A percentile compares a stretch with the other conserved stretches of the same genome.
These are phyloP conservation scores for Ceratocystis diversiconidia DNA, from an alignment of 2,329 filamentous ascomycete species.

Conservation along the genomic window DNA sequence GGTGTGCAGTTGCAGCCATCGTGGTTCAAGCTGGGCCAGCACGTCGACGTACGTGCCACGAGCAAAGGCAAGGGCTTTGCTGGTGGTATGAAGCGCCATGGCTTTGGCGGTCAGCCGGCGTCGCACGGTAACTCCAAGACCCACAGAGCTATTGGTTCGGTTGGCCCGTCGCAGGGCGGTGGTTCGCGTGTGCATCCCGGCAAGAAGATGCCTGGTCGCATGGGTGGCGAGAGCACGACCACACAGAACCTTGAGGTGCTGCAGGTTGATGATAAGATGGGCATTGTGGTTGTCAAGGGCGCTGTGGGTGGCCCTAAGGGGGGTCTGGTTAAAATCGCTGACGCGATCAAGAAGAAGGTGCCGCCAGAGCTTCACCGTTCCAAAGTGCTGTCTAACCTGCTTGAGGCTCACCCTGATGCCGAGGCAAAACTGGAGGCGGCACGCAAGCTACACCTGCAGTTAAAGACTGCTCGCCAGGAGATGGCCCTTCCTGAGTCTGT, in stretches of 20 bases:
- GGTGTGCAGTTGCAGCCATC: constrained; percentile 67
- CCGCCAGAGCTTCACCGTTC: constrained; percentile 32
- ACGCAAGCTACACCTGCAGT: constrained; percentile 36
- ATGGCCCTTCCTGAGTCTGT: constrained; percentile 22
- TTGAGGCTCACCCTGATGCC: constrained; percentile 34
- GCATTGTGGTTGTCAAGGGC: constrained; percentile 77
- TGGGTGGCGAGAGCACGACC: constrained; percentile 82
- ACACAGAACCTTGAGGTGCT: constrained; percentile 84
- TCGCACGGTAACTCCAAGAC: constrained; percentile 92
- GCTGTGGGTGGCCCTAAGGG: constrained; percentile 80
- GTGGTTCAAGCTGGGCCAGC: constrained; percentile 85
- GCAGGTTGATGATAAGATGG: constrained; percentile 73
- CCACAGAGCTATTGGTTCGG: constrained; percentile 82
- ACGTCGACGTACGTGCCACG: constrained; percentile 68
- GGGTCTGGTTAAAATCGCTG: constrained; percentile 69
- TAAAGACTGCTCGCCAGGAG: constrained; percentile 36
- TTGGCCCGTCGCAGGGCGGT: constrained; percentile 77
- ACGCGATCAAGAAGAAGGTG: constrained; percentile 71
- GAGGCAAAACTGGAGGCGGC: constrained; percentile 35
- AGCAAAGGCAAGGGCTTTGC: constrained; percentile 85
- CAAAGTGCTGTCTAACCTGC: constrained; percentile 9
- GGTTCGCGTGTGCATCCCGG: constrained; percentile 86
- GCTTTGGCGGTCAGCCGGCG: constrained; percentile 75
- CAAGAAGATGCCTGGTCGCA: constrained; percentile 94
- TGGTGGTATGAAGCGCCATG: constrained; percentile 95